Evolutionary conservation across 2,329 filamentous ascomycete genomes (phyloP).

Genomic region (Aaosphaeria arxii): DNA sequence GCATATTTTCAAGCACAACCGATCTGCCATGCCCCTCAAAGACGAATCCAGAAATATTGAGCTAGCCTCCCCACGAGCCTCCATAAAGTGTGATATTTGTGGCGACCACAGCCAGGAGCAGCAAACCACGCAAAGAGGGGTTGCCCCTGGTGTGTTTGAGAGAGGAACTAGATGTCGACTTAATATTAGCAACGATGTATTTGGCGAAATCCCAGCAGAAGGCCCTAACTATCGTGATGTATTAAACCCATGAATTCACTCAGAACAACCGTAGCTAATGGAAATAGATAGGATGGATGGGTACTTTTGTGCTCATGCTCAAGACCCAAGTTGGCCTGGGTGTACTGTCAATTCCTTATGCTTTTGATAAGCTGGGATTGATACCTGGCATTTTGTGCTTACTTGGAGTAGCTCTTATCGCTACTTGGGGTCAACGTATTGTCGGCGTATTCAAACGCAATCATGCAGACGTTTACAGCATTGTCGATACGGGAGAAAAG

Average conservation of each 20-base stretch:
- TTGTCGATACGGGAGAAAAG: neutral
- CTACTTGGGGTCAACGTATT: neutral
- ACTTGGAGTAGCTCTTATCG: neutral
- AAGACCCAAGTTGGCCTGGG: neutral
- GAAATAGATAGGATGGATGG: neutral
- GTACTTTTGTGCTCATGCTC: neutral
- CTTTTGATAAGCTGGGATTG: neutral
- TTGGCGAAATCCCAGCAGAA: neutral
- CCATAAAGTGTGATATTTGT: too few species aligned
- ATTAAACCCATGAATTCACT: neutral
- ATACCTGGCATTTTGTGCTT: neutral
- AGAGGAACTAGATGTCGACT: too few species aligned
- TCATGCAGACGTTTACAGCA: neutral
- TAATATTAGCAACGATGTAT: conserved; percentile 16
- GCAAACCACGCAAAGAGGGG: too few species aligned
- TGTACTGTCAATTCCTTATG: neutral
- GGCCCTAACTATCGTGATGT: neutral
- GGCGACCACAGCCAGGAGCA: too few species aligned
- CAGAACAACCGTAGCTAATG: neutral
- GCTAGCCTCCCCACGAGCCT: too few species aligned
- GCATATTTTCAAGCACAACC: too few species aligned
- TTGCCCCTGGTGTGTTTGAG: too few species aligned
- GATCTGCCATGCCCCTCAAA: too few species aligned
- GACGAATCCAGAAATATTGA: too few species aligned
- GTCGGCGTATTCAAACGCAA: neutral